Evolutionary conservation across 352 stramenopile genomes (phyloP).

Genomic region (Phytophthora idaei): DNA sequence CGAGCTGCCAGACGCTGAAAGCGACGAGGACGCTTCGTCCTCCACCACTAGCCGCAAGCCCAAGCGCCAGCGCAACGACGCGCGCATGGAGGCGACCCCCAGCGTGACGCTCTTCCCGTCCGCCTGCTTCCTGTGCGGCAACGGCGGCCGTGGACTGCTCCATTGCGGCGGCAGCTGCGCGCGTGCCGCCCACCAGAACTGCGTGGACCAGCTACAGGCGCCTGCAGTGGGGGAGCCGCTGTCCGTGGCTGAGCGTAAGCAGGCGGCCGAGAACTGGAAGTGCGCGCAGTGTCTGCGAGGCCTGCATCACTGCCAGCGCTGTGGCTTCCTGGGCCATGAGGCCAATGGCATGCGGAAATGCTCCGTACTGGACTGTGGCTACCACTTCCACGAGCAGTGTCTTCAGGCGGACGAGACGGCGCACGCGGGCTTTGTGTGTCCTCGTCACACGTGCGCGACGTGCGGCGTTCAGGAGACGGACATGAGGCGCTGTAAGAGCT

Average conservation of each 20-base stretch:
- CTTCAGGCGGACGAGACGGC: slow-evolving; percentile 19
- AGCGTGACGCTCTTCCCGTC: slow-evolving; percentile 57
- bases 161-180: slow-evolving; percentile 63
- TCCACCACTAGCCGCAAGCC: not conserved
- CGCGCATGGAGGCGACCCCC: slow-evolving; percentile 4
- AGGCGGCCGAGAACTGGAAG: slow-evolving; percentile 51
- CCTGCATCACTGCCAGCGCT: slow-evolving; percentile 64
- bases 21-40: not conserved
- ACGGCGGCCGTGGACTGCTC: slow-evolving; percentile 54
- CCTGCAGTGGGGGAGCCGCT: slow-evolving; percentile 11
- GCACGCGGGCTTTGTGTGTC: slow-evolving; percentile 51
- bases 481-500: slow-evolving; percentile 58
- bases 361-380: slow-evolving; percentile 57
- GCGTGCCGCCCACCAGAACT: slow-evolving; percentile 63
- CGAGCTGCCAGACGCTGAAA: slow-evolving; percentile 14
- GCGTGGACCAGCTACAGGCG: slow-evolving; percentile 61
- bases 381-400: slow-evolving; percentile 64
- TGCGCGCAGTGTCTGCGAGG: slow-evolving; percentile 70
- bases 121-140: slow-evolving; percentile 63
- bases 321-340: slow-evolving; percentile 75
- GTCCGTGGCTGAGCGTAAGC: slow-evolving; percentile 35
- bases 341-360: slow-evolving; percentile 57
- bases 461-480: slow-evolving; percentile 58
- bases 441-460: slow-evolving; percentile 57
- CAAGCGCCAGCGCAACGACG: slow-evolving; percentile 40